Evolutionary conservation across 1,284 basidiomycete genomes (phyloP).

Genomic region (Agroathelia rolfsii): DNA sequence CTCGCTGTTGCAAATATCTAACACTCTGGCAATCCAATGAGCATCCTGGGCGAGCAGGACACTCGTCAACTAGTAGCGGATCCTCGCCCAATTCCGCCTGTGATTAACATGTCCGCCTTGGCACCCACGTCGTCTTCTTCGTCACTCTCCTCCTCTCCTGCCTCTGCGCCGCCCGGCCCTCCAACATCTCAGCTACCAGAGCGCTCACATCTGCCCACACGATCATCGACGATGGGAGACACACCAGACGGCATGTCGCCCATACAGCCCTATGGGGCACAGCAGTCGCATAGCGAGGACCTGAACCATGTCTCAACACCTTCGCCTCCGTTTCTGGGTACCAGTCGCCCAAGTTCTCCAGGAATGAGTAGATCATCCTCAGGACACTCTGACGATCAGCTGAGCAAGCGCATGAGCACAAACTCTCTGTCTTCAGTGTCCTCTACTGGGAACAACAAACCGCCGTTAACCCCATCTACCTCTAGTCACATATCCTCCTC

Average conservation of each 20-base stretch:
- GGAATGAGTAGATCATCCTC: slow-evolving; percentile 14
- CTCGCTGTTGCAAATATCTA: no score
- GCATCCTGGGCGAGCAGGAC: no score
- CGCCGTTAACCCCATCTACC: slow-evolving; percentile 34
- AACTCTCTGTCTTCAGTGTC: slow-evolving; percentile 40
- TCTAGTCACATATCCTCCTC: slow-evolving; percentile 34
- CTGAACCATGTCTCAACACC: slow-evolving; percentile 55
- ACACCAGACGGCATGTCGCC: slow-evolving; percentile 36
- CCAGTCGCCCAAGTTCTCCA: slow-evolving; percentile 18
- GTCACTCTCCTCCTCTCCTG: no score
- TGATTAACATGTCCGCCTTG: no score
- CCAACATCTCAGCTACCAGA: slow-evolving; percentile 31
- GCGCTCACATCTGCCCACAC: slow-evolving; percentile 41
- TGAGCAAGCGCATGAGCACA: slow-evolving; percentile 37
- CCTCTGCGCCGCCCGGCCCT: slow-evolving; percentile 13
- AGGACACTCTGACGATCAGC: slow-evolving; percentile 18
- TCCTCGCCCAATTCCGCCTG: no score
- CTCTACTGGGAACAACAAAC: slow-evolving; percentile 28
- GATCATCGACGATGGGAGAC: slow-evolving; percentile 49
- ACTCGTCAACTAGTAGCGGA: no score
- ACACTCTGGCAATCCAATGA: no score
- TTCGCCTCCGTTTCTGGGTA: no score
- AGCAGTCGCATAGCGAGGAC: slow-evolving; percentile 60
- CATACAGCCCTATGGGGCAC: slow-evolving; percentile 23
- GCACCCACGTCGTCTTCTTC: no score